Evolutionary conservation across 768 basidiomycete genomes (phyloP).

Genomic region (Mycena crocata): DNA sequence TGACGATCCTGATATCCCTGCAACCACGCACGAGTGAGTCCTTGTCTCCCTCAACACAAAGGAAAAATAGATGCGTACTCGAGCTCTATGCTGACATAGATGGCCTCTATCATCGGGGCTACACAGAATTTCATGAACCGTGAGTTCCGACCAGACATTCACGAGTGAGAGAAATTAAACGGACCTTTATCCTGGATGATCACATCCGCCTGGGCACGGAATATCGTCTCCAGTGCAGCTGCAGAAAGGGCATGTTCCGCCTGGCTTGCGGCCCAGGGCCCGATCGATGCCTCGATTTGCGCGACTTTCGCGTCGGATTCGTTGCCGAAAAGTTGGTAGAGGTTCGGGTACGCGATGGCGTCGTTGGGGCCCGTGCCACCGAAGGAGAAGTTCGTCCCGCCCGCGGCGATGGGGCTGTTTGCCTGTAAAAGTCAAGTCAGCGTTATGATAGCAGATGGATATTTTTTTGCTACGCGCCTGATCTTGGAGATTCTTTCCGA

Average conservation of each 20-base stretch:
- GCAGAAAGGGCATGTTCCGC: constrained; percentile 51
- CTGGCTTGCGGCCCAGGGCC: constrained; percentile 57
- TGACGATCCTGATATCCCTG: constrained; percentile 50
- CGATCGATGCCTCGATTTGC: constrained; percentile 50
- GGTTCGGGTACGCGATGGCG: constrained; percentile 62
- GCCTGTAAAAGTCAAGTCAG: constrained; percentile 40
- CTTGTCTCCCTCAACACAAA: neutral
- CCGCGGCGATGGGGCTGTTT: constrained; percentile 51
- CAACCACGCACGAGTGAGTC: neutral
- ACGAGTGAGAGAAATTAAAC: constrained; percentile 17
- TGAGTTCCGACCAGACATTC: constrained; percentile 1
- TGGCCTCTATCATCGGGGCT: constrained; percentile 60
- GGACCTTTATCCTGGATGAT: constrained; percentile 60
- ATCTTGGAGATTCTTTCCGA: constrained; percentile 69
- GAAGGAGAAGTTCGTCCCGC: constrained; percentile 49
- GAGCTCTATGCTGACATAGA: constrained; percentile 46
- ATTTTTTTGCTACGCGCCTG: constrained; percentile 45
- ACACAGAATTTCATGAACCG: neutral
- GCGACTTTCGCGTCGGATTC: constrained; percentile 43
- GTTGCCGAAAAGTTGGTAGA: constrained; percentile 58
- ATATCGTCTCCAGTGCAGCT: constrained; percentile 55
- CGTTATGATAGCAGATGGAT: neutral
- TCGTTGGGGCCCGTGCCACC: constrained; percentile 59
- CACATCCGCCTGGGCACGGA: constrained; percentile 54
- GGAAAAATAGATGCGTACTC: neutral